These are phyloP conservation scores for Arthrobotrys iridis DNA, from an alignment of 2,329 filamentous ascomycete species.

Conservation along the genomic window DNA sequence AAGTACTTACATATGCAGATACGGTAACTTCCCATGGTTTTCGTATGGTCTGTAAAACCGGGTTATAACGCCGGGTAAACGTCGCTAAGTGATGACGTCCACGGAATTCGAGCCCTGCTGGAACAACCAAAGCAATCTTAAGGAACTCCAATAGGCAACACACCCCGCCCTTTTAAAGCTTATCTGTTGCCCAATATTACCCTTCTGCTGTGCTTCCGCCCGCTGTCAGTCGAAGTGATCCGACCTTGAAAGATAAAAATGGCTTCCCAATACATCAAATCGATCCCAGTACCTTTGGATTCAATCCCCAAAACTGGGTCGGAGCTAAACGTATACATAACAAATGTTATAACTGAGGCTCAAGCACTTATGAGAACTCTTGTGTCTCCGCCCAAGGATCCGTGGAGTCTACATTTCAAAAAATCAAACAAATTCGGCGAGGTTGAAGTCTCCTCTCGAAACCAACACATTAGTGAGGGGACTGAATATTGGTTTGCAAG, in stretches of 20 bases:
- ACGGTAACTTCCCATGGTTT: too few species aligned
- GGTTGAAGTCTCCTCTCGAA: slow-evolving; percentile 32
- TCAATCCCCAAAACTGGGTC: slow-evolving; percentile 26
- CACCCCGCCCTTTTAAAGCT: slow-evolving; percentile 2
- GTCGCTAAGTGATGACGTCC: neutral
- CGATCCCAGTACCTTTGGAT: slow-evolving; percentile 11
- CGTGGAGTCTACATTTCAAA: slow-evolving; percentile 34
- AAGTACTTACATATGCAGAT: too few species aligned
- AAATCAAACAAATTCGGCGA: slow-evolving; percentile 27
- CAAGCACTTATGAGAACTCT: slow-evolving; percentile 15
- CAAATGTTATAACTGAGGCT: slow-evolving; percentile 12
- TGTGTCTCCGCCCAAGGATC: slow-evolving; percentile 25
- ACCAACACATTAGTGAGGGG: slow-evolving; percentile 18
- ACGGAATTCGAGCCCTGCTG: neutral
- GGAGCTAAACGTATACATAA: slow-evolving; percentile 19
- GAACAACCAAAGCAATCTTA: too few species aligned
- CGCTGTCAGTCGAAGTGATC: neutral
- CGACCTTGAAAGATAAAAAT: neutral
- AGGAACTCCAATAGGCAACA: slow-evolving; percentile 11
- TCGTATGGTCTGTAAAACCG: too few species aligned
- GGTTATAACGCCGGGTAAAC: neutral
- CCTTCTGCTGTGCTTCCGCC: neutral
- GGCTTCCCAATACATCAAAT: slow-evolving; percentile 22
- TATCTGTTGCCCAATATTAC: neutral
- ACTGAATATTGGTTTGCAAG: slow-evolving; percentile 47